phyloP scores from a whole-genome alignment of 352 stramenopile genomes.

The Globisporangium cederbergense region DNA sequence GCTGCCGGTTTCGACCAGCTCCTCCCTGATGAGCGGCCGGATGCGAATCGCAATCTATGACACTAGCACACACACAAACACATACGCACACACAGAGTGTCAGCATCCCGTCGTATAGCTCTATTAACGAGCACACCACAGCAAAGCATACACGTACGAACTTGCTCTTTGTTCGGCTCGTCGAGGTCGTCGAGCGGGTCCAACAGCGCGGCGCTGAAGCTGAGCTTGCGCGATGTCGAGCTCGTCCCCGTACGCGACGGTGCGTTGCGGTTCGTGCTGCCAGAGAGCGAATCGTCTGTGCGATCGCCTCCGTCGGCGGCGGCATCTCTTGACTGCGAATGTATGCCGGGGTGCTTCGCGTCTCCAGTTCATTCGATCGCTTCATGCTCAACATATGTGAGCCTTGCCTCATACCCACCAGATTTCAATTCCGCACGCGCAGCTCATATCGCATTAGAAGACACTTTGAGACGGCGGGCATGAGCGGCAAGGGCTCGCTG shows the following conservation, averaged over 20 bases:
- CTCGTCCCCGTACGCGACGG: constrained; percentile 16
- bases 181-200: constrained; percentile 19
- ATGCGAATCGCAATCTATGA: constrained; percentile 67
- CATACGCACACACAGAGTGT: not conserved
- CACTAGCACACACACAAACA: not conserved
- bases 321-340: too few species aligned
- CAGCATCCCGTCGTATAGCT: not conserved
- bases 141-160: not conserved
- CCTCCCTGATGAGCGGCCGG: constrained; percentile 31
- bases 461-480: not conserved
- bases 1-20: not conserved
- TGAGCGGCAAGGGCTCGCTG: constrained; percentile 32
- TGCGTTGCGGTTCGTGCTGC: not conserved
- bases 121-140: too few species aligned
- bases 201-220: constrained; percentile 51
- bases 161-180: constrained; percentile 23
- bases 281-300: constrained; percentile 11
- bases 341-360: not conserved
- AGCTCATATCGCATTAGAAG: not conserved
- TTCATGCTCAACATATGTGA: not conserved
- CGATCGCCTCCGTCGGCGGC: constrained; percentile 18
- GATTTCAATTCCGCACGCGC: not conserved
- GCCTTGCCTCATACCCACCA: not conserved
- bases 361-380: not conserved
- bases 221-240: constrained; percentile 59